Conservation (phyloP, 1,284 basidiomycete genomes). For the Volvariella volvacea region DNA sequence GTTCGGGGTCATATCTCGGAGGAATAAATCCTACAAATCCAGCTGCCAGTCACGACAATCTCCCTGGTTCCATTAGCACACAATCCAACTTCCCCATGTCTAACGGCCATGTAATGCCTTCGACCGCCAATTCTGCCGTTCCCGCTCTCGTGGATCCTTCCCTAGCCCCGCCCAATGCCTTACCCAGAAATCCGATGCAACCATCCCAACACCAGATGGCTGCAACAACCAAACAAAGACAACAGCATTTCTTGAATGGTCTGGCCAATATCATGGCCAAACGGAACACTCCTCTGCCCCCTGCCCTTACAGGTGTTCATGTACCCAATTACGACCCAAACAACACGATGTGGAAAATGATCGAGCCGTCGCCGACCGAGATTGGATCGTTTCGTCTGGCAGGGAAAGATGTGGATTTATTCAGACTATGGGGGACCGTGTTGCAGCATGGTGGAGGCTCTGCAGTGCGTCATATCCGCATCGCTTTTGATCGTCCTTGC, state of each 20-base stretch:
- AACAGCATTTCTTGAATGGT: conserved; percentile 48
- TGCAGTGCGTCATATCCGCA: conserved; percentile 35
- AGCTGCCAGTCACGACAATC: conserved; percentile 31
- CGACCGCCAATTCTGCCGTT: conserved; percentile 24
- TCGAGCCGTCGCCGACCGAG: conserved; percentile 53
- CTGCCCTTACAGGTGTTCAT: conserved; percentile 52
- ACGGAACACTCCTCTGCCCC: conserved; percentile 56
- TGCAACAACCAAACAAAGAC: conserved; percentile 37
- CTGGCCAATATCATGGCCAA: conserved; percentile 51
- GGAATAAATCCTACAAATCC: conserved; percentile 45
- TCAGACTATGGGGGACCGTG: conserved; percentile 60
- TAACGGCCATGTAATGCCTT: conserved; percentile 25
- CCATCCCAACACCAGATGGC: conserved; percentile 3
- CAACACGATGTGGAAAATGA: conserved; percentile 52
- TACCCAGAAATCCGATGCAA: conserved; percentile 18
- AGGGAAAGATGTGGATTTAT: conserved; percentile 75
- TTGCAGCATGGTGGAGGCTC: conserved; percentile 48
- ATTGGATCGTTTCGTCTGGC: conserved; percentile 58
- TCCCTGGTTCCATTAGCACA: conserved; percentile 22
- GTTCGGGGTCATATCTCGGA: conserved; percentile 59
- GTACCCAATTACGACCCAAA: conserved; percentile 52
- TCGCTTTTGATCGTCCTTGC: conserved; percentile 6
- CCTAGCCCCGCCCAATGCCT: conserved; percentile 30
- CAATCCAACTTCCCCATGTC: conserved; percentile 33
- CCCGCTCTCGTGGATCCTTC: conserved; percentile 36